Base-by-base conservation (phyloP, 2,329 filamentous ascomycete species). In the Colletotrichum lini region DNA sequence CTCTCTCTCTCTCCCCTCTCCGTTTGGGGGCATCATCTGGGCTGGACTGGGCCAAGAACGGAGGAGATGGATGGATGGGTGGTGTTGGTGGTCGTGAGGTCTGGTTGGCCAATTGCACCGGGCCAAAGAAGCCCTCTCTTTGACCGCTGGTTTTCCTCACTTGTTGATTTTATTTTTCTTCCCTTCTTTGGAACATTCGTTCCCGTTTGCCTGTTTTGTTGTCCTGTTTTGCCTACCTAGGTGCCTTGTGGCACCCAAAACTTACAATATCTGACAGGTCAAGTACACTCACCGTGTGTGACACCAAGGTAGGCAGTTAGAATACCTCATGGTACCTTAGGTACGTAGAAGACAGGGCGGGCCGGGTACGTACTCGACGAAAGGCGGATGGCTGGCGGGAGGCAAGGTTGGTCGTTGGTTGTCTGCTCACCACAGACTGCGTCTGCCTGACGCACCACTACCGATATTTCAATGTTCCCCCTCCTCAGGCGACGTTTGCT, bases 311-410 rank as follows among this genome's bases (percentile, higher is more conserved):
- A 30, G 5, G 3, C 3, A 30, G 26, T 26, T 30, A 9, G 1
- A 30, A 9, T 30, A 30, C 30, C 30, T 30, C 9, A 8, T n/a
- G n/a, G n/a, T n/a, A n/a, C n/a, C n/a, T n/a, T n/a, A 30, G 30
- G 30, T 9, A 30, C 30, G 8, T 30, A 30, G 30, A 30, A 30
- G 30, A 30, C 30, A 30, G 6, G 30, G 30, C 30, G 30, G 6
- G 30, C 30, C 9, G 30, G 30, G 30, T 30, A 30, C 30, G 30
- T 30, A 30, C 30, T 30, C 8, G 30, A 30, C 30, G 26, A 67
- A 67, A 67, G 44, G 64, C 50, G 38, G 45, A 65, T 58, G 66
- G 60, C 61, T 65, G 60, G 64, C 7, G 16, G 16, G 15, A 15
- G n/a, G 30, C 1, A 30, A 30, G 30, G 30, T 30, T 9, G 30